Evolutionary conservation across 345 rosid species (phyloP), one percentile per base, ranked within the genome.

Genomic region (Anastatica hierochuntica): DNA sequence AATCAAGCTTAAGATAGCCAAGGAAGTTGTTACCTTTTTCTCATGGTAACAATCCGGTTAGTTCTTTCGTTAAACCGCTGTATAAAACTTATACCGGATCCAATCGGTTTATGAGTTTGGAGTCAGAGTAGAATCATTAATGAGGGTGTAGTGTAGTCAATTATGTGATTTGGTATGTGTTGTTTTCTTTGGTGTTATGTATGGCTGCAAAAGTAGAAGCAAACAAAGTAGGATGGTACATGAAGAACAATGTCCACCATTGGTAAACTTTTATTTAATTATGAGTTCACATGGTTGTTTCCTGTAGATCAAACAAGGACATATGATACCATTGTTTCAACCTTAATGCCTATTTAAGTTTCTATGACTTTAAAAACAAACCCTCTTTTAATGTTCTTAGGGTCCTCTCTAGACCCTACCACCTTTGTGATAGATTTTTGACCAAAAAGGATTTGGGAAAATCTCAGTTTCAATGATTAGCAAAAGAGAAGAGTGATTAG

Each of bases 301-400:
- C 50, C 66, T 67, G 71, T 67, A 67, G 61, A 53, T 44, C 16
- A 13, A 58, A 67, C 71, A 58, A 66, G 71, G 71, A 52, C 71
- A 66, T 59, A n/a, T n/a, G n/a, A 37, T 52, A 29, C 48, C 49
- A 31, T 66, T 66, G 55, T 36, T 57, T 51, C 54, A 58, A 58
- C 49, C 60, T 66, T 52, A 52, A 66, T 66, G 60, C 52, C 39
- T 51, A 42, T 21, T 29, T 54, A 27, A 6, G 21, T 54, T 38
- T 53, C 2, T 64, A 55, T 64, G 69, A 63, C 63, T 49, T 49
- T 20, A 50, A 49, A 39, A n/a, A n/a, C n/a, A n/a, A n/a, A n/a
- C n/a, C n/a, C n/a, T n/a, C n/a, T n/a, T n/a, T 46, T 20, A 36
- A 63, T 64, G 42, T 49, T 18, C 4, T 34, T 15, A 56, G 46